Evolutionary conservation across 2,329 filamentous ascomycete genomes (phyloP).

Genomic region (Ophiobolus disseminans): DNA sequence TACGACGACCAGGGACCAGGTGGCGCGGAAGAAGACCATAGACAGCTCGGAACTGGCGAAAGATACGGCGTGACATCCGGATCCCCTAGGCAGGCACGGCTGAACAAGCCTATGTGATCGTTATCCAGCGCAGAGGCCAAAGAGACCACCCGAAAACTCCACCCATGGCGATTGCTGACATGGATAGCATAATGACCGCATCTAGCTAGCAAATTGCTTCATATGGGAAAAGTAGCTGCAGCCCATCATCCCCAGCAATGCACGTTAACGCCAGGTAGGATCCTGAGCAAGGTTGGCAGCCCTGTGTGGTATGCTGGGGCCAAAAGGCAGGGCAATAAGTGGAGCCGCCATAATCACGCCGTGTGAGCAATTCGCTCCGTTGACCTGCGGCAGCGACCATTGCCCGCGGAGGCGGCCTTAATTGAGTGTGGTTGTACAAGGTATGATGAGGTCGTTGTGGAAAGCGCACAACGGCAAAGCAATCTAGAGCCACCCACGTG

Average conservation of each 20-base stretch:
- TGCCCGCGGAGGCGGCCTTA: neutral
- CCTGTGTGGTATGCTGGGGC: conserved; percentile 24
- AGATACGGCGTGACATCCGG: conserved; percentile 34
- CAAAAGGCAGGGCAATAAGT: conserved; percentile 14
- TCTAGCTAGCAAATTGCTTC: conserved; percentile 32
- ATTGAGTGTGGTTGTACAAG: conserved; percentile 12
- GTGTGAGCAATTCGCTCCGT: neutral
- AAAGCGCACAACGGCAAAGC: neutral
- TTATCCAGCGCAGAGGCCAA: conserved; percentile 24
- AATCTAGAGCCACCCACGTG: conserved; percentile 14
- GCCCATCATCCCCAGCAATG: conserved; percentile 15
- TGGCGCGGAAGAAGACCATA: conserved; percentile 25
- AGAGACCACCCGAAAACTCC: conserved; percentile 23
- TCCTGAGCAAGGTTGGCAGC: conserved; percentile 21
- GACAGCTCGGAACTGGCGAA: conserved; percentile 21
- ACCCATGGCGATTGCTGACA: conserved; percentile 37
- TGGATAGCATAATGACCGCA: conserved; percentile 23
- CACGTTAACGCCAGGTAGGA: conserved; percentile 17
- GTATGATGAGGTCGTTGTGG: conserved; percentile 8
- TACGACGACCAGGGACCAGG: conserved; percentile 20
- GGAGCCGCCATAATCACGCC: conserved; percentile 12
- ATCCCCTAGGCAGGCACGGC: conserved; percentile 24
- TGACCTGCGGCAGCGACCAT: neutral
- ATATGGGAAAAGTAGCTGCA: conserved; percentile 26
- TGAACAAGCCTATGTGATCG: conserved; percentile 19